A percentile compares a stretch with the other conserved stretches of the same genome.
Evolutionary conservation across 805 yeast genomes (phyloP).

Genomic region (Lipomyces starkeyi): DNA sequence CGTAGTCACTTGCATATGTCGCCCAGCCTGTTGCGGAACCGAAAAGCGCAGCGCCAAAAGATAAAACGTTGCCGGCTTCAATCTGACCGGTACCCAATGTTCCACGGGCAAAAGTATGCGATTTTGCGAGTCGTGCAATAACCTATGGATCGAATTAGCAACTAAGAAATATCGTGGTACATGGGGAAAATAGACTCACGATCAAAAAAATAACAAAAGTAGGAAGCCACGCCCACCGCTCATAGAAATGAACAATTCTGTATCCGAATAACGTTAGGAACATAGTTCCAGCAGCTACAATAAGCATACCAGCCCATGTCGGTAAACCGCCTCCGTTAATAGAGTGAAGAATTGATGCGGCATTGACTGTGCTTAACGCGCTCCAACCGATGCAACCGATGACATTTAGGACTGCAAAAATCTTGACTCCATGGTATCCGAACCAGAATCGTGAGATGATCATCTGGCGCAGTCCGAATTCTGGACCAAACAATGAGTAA

Average conservation of each 20-base stretch:
- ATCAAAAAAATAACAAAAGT: constrained; percentile 51
- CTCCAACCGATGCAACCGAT: constrained; percentile 95
- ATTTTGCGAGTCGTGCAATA: constrained; percentile 67
- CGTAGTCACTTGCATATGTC: constrained; percentile 89
- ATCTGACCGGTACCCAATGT: constrained; percentile 60
- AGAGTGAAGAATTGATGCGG: constrained; percentile 80
- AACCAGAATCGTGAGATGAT: constrained; percentile 74
- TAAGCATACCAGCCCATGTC: constrained; percentile 87
- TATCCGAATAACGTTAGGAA: constrained; percentile 88
- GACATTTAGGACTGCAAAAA: constrained; percentile 76
- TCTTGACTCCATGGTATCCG: constrained; percentile 70
- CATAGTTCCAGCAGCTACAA: constrained; percentile 65
- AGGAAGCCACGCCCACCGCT: constrained; percentile 88
- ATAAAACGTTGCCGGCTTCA: constrained; percentile 76
- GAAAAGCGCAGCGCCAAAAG: constrained; percentile 81
- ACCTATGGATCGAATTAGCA: constrained; percentile 45
- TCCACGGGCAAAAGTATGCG: constrained; percentile 67
- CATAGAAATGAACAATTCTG: constrained; percentile 77
- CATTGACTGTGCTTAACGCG: constrained; percentile 85
- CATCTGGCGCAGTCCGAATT: constrained; percentile 87
- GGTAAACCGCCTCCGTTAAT: constrained; percentile 72
- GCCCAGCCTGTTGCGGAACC: constrained; percentile 97
- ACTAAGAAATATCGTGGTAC: background rate
- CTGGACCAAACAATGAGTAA: constrained; percentile 81
- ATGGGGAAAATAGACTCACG: constrained; percentile 61